These are phyloP conservation scores for Penicillium sp. DNA, from an alignment of 2,329 filamentous ascomycete genomes.

Conservation along the genomic window DNA sequence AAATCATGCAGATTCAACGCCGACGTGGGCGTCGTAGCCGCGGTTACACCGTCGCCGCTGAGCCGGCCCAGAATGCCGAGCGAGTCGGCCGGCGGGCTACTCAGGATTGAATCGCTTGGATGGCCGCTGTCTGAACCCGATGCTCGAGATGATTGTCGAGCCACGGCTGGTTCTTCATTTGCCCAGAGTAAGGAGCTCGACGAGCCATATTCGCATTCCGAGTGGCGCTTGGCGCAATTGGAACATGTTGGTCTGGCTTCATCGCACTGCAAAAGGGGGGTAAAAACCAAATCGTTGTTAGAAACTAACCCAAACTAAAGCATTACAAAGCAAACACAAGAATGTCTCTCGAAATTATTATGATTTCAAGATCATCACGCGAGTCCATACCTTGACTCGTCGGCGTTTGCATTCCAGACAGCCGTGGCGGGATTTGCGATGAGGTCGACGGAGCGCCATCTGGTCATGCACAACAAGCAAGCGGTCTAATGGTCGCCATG, in stretches of 20 bases:
- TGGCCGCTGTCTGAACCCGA: conserved; percentile 30
- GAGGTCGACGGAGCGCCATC: conserved; percentile 43
- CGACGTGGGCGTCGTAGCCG: conserved; percentile 27
- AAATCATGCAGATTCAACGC: conserved; percentile 53
- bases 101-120: conserved; percentile 20
- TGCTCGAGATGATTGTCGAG: conserved; percentile 24
- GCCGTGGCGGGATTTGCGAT: conserved; percentile 45
- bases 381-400: conserved; percentile 40
- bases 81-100: conserved; percentile 28
- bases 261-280: conserved; percentile 36
- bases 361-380: not conserved
- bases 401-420: conserved; percentile 44
- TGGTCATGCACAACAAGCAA: conserved; percentile 26
- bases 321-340: not conserved
- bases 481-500: conserved; percentile 18
- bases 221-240: conserved; percentile 41
- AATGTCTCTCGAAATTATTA: not conserved
- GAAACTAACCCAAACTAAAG: not conserved
- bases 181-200: conserved; percentile 41
- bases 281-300: not conserved
- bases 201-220: conserved; percentile 43
- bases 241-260: conserved; percentile 40
- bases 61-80: conserved; percentile 35
- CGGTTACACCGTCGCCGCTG: conserved; percentile 19
- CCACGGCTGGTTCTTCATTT: conserved; percentile 34